These are phyloP conservation scores for Phytophthora chlamydospora DNA, from an alignment of 352 stramenopile genomes.

Conservation along the genomic window DNA sequence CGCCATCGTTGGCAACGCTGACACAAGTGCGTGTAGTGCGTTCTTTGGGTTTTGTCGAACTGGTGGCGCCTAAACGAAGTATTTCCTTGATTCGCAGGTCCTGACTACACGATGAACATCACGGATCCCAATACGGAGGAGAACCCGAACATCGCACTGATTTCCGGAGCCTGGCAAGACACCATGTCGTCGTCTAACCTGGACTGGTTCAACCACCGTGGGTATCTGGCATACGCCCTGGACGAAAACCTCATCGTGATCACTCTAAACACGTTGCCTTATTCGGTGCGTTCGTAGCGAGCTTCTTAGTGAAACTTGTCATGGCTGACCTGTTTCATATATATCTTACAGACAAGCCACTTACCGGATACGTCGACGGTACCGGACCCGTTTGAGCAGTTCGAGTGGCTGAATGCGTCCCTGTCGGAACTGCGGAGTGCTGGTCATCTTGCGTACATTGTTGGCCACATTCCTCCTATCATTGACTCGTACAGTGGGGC, in stretches of 20 bases:
- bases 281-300: conserved; percentile 54
- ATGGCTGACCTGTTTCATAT: conserved; percentile 8
- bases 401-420: conserved; percentile 86
- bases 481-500: conserved; percentile 86
- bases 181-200: conserved; percentile 63
- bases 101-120: conserved; percentile 80
- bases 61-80: not conserved
- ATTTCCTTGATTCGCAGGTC: conserved; percentile 35
- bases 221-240: conserved; percentile 69
- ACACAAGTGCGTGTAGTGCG: conserved; percentile 47
- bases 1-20: conserved; percentile 75
- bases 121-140: conserved; percentile 55
- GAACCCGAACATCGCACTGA: conserved; percentile 66
- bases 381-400: conserved; percentile 89
- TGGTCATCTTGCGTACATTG: conserved; percentile 80
- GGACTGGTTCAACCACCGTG: conserved; percentile 55
- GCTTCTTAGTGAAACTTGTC: not conserved
- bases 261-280: conserved; percentile 83
- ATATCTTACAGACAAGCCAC: conserved; percentile 57
- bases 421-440: conserved; percentile 50
- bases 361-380: conserved; percentile 58
- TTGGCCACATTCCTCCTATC: conserved; percentile 91
- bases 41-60: not conserved
- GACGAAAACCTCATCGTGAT: conserved; percentile 72
- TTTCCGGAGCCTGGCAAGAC: conserved; percentile 55